Percentiles rank a stretch among this genome's conserved stretches.
phyloP scores from a whole-genome alignment of 1,284 basidiomycete species.

The Ceratobasidium sp. region DNA sequence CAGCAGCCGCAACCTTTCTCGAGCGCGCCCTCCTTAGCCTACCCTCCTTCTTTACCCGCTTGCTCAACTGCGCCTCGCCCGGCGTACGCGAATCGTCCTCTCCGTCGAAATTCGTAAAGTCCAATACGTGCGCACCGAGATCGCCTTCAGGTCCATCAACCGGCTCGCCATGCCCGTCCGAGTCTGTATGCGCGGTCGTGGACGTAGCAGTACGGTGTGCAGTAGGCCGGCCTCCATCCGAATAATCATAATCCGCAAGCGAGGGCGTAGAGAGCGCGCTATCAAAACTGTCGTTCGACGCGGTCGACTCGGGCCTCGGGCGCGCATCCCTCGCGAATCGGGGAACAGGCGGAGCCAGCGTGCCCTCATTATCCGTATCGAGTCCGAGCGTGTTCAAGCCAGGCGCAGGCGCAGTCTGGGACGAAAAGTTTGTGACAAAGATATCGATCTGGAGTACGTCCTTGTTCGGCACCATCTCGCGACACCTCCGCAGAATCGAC shows the following conservation, averaged over 20 bases:
- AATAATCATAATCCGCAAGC: conserved; percentile 62
- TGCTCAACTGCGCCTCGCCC: conserved; percentile 71
- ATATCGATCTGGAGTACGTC: conserved; percentile 78
- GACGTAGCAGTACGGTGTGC: neutral
- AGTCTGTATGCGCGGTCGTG: conserved; percentile 15
- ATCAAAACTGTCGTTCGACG: conserved; percentile 53
- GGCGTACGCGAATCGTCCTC: conserved; percentile 73
- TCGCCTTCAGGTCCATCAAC: conserved; percentile 37
- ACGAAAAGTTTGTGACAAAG: conserved; percentile 74
- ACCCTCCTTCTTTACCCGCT: conserved; percentile 73
- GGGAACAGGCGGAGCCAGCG: conserved; percentile 60
- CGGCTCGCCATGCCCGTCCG: conserved; percentile 23
- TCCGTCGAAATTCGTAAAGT: conserved; percentile 85
- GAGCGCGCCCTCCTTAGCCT: conserved; percentile 68
- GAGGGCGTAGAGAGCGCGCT: conserved; percentile 51
- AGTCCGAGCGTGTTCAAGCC: conserved; percentile 31
- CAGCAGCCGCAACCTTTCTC: conserved; percentile 54
- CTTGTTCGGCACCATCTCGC: conserved; percentile 65
- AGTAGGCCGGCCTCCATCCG: conserved; percentile 32
- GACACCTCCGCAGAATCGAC: conserved; percentile 72
- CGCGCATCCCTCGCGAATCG: conserved; percentile 53
- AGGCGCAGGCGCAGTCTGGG: conserved; percentile 46
- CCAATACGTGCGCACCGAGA: conserved; percentile 62
- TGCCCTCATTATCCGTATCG: conserved; percentile 46
- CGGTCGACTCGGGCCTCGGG: conserved; percentile 48